Evolutionary conservation across 2,329 filamentous ascomycete genomes (phyloP).

Genomic region (Fusarium sp.): DNA sequence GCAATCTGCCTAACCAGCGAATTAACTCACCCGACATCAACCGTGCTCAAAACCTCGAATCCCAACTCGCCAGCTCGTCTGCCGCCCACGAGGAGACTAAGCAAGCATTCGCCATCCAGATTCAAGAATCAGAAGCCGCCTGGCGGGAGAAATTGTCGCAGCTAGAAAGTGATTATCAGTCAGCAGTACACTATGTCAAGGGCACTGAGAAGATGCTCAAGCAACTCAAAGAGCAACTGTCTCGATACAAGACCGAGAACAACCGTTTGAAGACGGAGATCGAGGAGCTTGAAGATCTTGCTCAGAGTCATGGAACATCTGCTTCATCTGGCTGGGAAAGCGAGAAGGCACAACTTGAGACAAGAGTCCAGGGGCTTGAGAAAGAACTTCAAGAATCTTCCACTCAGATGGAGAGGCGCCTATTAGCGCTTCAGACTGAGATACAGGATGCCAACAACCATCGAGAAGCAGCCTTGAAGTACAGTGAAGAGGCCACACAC

Average conservation of each 20-base stretch:
- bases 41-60: constrained; percentile 86
- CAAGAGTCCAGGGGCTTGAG: constrained; percentile 78
- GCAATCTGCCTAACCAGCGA: constrained; percentile 76
- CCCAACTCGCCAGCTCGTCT: constrained; percentile 81
- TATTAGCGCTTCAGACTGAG: constrained; percentile 76
- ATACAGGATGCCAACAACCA: constrained; percentile 74
- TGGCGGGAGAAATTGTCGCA: constrained; percentile 95
- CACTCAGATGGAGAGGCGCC: constrained; percentile 76
- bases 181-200: constrained; percentile 97
- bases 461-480: constrained; percentile 73
- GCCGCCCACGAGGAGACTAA: constrained; percentile 90
- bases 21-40: constrained; percentile 84
- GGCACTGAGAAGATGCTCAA: constrained; percentile 99
- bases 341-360: constrained; percentile 76
- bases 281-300: constrained; percentile 71
- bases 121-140: constrained; percentile 86
- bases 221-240: constrained; percentile 97
- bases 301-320: constrained; percentile 55
- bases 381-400: constrained; percentile 75
- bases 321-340: constrained; percentile 76
- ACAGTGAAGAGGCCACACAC: constrained; percentile 64
- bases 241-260: constrained; percentile 90
- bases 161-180: constrained; percentile 97
- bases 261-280: constrained; percentile 84
- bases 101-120: constrained; percentile 78